Base-by-base conservation (phyloP, 805 yeast genomes). In the Torulaspora franciscae region DNA sequence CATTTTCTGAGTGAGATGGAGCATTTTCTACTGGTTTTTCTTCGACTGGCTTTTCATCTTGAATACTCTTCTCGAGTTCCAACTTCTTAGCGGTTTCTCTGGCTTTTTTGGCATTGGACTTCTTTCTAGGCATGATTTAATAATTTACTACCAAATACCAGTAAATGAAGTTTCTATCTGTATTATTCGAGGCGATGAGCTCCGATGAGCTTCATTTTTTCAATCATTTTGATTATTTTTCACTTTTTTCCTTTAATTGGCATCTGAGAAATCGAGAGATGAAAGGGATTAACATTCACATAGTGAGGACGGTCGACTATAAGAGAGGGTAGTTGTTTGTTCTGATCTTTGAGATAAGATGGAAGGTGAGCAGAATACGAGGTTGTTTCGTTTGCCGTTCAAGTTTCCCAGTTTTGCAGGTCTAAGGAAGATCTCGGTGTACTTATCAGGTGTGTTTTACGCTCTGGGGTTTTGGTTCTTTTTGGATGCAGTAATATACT, bases 391-490 rank as follows among this genome's bases (percentile, higher is more conserved):
- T 50, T 79, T 85, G 65, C 75, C 78, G 6, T 76, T 87, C 55
- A 76, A 73, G 45, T 68, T 85, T 22, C 88, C 95, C 42, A 79
- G 81, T 54, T 81, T 93, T 6, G 78, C 80, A 42, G 75, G 83
- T 34, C 71, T 86, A 34, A 72, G 93, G 57, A 74, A 88, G 1
- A 65, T 75, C 34, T 91, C 95, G 11, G 88, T 88, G 11, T 88
- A 86, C 57, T 52, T 80, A n/a, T 71, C 89, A 0, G 93, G 93
- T 8, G 82, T 80, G 0, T 65, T 85, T 24, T 91, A 85, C 55
- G 85, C 96, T 32, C 64, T 84, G 43, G 98, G 96, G 6, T 82
- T 91, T 61, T 91, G 96, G 95, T 70, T 83, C 15, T 79, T 91
- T 66, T 66, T 93, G 14, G 98, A 91, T 66, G 87, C 96, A 0